Evolutionary conservation across 73 alveolate species (phyloP).

Genomic region (Paramecium sexaurelia): DNA sequence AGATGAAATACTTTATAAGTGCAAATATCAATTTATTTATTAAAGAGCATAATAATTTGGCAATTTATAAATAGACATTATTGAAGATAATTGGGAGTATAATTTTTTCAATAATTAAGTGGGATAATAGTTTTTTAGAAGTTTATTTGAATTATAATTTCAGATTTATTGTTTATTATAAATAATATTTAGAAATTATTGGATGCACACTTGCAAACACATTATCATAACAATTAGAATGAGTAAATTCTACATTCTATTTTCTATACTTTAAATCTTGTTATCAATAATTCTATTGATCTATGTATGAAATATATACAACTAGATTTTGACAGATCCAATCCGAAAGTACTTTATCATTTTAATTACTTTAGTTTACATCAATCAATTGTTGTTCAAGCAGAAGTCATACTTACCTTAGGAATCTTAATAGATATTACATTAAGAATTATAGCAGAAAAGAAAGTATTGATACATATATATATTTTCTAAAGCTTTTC

Average conservation of each 20-base stretch:
- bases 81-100: no score
- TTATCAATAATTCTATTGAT: background rate
- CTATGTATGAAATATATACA: constrained; percentile 12
- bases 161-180: background rate
- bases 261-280: background rate
- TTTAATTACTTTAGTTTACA: background rate
- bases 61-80: background rate
- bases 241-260: background rate
- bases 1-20: no score
- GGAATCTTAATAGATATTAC: background rate
- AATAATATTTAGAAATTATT: background rate
- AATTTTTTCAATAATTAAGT: background rate
- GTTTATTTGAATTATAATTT: background rate
- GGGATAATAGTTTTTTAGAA: background rate
- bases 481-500: background rate
- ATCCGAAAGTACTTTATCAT: background rate
- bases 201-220: constrained; percentile 12
- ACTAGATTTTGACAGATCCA: constrained; percentile 16
- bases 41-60: no score
- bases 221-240: background rate
- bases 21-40: no score
- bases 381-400: background rate
- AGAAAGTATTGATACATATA: background rate
- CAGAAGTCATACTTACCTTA: constrained; percentile 4
- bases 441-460: background rate